Conservation (phyloP, 75 land plant genomes). For the Chamaecyparis obtusa region DNA sequence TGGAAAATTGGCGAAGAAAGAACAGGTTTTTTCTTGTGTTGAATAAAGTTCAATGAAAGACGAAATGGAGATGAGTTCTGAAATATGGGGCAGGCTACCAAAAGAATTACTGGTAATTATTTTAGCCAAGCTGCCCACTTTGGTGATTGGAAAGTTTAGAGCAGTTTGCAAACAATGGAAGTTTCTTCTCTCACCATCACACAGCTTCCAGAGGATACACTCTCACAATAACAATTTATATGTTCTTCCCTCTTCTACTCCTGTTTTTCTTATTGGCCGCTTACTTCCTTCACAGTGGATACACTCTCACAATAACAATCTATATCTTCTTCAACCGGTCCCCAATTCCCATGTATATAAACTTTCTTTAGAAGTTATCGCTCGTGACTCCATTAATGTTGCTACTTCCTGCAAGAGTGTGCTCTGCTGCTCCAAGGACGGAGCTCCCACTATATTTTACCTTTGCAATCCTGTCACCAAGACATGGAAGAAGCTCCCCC, state of each 20-base stretch:
- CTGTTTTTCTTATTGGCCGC: neutral
- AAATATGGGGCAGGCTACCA: neutral
- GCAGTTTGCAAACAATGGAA: neutral
- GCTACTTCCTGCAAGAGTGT: neutral
- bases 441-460: conserved; percentile 14
- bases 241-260: neutral
- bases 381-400: too few relatives aligned
- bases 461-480: conserved; percentile 24
- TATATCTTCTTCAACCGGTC: neutral
- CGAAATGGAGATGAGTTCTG: neutral
- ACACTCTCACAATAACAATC: too few relatives aligned
- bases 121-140: neutral
- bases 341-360: too few relatives aligned
- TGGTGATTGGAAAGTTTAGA: neutral
- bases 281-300: neutral
- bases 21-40: too few relatives aligned
- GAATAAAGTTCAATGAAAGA: neutral
- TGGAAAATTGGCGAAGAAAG: neutral
- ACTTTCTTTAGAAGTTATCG: neutral
- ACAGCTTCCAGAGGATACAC: neutral
- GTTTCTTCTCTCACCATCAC: neutral
- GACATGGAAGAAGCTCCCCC: conserved; percentile 20
- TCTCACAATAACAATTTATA: too few relatives aligned
- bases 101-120: neutral
- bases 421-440: conserved; percentile 3